phyloP scores from a whole-genome alignment of 1,284 basidiomycete species.

The Ganoderma meredithae region DNA sequence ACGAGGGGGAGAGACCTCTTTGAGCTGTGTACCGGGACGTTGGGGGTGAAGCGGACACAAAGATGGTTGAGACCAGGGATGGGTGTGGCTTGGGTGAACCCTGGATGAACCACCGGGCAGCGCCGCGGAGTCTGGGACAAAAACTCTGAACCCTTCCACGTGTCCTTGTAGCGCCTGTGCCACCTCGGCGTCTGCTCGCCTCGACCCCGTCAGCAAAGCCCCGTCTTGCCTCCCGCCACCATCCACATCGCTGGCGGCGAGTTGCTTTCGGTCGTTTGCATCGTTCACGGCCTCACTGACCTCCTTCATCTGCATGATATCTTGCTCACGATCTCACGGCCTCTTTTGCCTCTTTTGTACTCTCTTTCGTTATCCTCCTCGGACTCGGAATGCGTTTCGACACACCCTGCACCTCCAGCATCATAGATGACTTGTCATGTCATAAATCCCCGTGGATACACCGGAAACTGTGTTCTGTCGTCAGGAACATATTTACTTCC shows the following conservation, averaged over 20 bases:
- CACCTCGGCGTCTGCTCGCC: neutral
- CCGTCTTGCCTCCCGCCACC: neutral
- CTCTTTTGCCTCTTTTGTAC: constrained; percentile 10
- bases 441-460: constrained; percentile 5
- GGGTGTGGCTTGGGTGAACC: neutral
- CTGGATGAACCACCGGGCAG: neutral
- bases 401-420: constrained; percentile 6
- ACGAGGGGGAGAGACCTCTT: neutral
- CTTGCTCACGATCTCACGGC: constrained; percentile 10
- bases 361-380: neutral
- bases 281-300: neutral
- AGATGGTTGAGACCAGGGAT: constrained; percentile 5
- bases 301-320: neutral
- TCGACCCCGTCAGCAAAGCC: neutral
- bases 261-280: neutral
- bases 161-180: neutral
- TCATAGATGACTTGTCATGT: constrained; percentile 16
- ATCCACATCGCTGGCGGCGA: neutral
- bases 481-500: constrained; percentile 5
- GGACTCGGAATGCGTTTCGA: constrained; percentile 9
- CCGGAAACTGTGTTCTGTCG: constrained; percentile 5
- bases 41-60: constrained; percentile 4
- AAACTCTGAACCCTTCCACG: constrained; percentile 10
- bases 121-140: neutral
- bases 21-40: neutral